Evolutionary conservation across 192 early-diverging fungal genomes (phyloP), one percentile per base, ranked within the genome.

Genomic region (Coemansia biformis): DNA sequence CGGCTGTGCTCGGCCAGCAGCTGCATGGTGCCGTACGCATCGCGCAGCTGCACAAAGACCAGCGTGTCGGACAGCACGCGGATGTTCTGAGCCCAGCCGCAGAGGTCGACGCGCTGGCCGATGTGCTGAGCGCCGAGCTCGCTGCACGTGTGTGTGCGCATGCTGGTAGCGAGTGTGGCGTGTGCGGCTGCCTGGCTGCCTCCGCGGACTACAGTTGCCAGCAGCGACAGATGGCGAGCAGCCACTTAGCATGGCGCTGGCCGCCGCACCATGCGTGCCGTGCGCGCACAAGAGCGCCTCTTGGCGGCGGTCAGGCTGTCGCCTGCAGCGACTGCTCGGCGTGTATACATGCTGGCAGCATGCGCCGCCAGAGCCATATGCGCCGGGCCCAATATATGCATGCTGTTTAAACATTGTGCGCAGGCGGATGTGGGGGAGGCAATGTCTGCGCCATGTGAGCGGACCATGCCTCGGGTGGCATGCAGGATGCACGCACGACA

Each of bases 81-180:
- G 60, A 63, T 34, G 50, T 53, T 67, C 29, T 64, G 53, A 19
- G 81, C 83, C 90, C 90, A 93, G 5, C 90, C 90, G 55, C 77
- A 81, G 13, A 93, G 60, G 6, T 78, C 76, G 19, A 90, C 88
- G 10, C 54, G 31, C 54, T 87, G 67, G 14, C 83, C 85, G 30
- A 79, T 65, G 54, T 87, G 71, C 15, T 38, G 24, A 26, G 47
- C 54, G 36, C 59, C 43, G n/a, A 93, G 53, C n/a, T 86, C 78
- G 12, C 87, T 87, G 47, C 87, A 88, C n/a, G 71, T 81, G 62
- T 92, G 90, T 10, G 88, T 88, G 41, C 87, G 75, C 66, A 62
- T 62, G 49, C 36, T 38, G 17, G 65, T 76, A 14, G 65, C 38
- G 22, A 68, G 54, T 36, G 38, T 29, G 29, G 29, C 3, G 50